Evolutionary conservation across 495 filamentous ascomycete genomes (phyloP), one percentile per base, ranked within the genome.

Genomic region (Aspergillus ellipticus): DNA sequence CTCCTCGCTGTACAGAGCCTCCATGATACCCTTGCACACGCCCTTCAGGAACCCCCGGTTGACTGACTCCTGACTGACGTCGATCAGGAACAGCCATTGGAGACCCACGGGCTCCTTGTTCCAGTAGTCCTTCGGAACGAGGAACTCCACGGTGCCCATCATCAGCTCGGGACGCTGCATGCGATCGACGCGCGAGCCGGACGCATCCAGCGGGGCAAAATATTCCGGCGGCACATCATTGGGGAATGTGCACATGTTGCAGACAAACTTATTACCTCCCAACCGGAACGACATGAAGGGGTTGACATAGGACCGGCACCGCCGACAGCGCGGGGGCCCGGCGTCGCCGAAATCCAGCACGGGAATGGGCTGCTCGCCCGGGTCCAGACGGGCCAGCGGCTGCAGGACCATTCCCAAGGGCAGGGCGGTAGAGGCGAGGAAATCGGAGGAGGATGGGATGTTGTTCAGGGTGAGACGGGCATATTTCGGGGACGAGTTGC

Each of bases 71-170:
- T 92, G 89, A 39, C 87, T 90, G 24, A 92, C 92, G 71, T 99
- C 94, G 55, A 99, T 88, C 57, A 96, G 67, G 69, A 99, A 97
- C 21, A 99, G 77, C 78, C 87, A 94, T 54, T 88, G 85, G 57
- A 97, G 72, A 15, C 89, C 88, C 16, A 93, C 89, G 0, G 92
- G 95, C 68, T 96, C 89, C 73, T 94, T 96, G 16, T 90, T 91
- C 92, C 92, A 97, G 71, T 97, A 97, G 71, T 99, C 94, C 73
- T 96, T 97, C 35, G 94, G 94, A 6, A 97, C 94, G 58, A 92
- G 76, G 61, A 96, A 99, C 64, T 99, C 94, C 31, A 96, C 92
- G 0, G 94, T 97, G 21, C 94, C 94, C 56, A 87, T 84, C 57
- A 84, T 87, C 61, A 99, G 74, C 68, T 99, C 94, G 3, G 94